Evolutionary conservation across 2,329 filamentous ascomycete genomes (phyloP).

Genomic region (Neocatenulostroma microsporum): DNA sequence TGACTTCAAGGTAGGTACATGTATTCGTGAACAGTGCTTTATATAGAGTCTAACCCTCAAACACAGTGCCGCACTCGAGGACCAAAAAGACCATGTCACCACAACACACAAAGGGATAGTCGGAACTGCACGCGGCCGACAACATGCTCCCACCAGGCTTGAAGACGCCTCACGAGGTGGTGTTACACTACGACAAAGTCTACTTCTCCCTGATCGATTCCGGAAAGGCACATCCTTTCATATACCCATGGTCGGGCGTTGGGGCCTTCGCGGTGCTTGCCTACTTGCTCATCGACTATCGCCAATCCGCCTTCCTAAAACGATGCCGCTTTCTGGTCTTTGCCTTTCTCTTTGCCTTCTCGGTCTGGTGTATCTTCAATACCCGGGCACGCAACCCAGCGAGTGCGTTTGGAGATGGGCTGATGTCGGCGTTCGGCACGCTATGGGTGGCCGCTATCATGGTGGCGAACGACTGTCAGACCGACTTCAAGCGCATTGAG

Average conservation of each 20-base stretch:
- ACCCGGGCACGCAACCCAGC: conserved; percentile 44
- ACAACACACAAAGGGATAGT: too few relatives aligned
- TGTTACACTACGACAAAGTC: conserved; percentile 29
- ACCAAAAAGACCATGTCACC: too few relatives aligned
- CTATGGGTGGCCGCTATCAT: conserved; percentile 48
- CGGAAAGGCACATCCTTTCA: conserved; percentile 35
- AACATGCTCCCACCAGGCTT: conserved; percentile 25
- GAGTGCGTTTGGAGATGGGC: conserved; percentile 48
- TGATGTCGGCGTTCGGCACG: conserved; percentile 47
- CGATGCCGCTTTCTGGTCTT: conserved; percentile 41
- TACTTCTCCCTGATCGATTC: conserved; percentile 34
- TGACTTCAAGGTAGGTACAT: too few relatives aligned
- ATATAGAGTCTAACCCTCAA: too few relatives aligned
- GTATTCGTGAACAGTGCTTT: too few relatives aligned
- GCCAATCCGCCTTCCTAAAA: conserved; percentile 31
- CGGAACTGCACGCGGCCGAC: too few relatives aligned
- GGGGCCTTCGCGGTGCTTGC: conserved; percentile 37
- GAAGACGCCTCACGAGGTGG: conserved; percentile 20
- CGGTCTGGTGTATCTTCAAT: conserved; percentile 37
- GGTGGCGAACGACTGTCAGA: conserved; percentile 48
- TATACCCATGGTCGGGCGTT: conserved; percentile 37
- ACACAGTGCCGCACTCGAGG: too few relatives aligned
- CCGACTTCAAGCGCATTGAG: conserved; percentile 51
- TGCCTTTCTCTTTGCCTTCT: conserved; percentile 35
- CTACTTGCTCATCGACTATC: conserved; percentile 46